Conservation (phyloP, 2,329 filamentous ascomycete species). For the Tolypocladium ophioglossoides region DNA sequence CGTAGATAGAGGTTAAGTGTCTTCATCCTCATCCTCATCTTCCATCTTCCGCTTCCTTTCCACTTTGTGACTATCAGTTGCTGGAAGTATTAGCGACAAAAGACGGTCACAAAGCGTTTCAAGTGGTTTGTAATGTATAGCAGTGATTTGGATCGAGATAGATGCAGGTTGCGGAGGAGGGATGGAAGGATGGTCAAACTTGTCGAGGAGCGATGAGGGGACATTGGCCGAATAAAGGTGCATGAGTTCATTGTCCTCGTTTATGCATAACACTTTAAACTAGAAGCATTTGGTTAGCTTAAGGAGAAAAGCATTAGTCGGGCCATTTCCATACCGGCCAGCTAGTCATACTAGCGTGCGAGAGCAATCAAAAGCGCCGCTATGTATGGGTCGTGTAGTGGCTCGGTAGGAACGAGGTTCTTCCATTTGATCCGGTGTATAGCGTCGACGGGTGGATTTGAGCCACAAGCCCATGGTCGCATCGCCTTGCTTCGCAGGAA, state of each 20-base stretch:
- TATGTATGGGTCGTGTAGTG: neutral
- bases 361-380: slow-evolving; percentile 1
- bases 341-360: neutral
- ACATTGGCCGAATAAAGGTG: neutral
- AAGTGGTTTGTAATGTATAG: neutral
- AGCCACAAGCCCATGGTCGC: too few species aligned
- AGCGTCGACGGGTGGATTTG: neutral
- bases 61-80: neutral
- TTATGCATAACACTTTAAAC: neutral
- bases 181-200: neutral
- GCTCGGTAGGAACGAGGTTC: neutral
- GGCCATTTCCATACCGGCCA: too few species aligned
- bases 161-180: neutral
- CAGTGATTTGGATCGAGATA: neutral
- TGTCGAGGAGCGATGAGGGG: neutral
- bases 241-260: neutral
- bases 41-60: neutral
- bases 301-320: neutral
- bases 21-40: neutral
- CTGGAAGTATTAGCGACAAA: neutral
- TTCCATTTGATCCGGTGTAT: neutral
- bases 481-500: neutral
- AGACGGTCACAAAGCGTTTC: neutral
- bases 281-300: neutral
- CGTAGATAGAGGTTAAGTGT: neutral